phyloP scores from a whole-genome alignment of 2,329 filamentous ascomycete genomes.

The Fusarium lateritium region DNA sequence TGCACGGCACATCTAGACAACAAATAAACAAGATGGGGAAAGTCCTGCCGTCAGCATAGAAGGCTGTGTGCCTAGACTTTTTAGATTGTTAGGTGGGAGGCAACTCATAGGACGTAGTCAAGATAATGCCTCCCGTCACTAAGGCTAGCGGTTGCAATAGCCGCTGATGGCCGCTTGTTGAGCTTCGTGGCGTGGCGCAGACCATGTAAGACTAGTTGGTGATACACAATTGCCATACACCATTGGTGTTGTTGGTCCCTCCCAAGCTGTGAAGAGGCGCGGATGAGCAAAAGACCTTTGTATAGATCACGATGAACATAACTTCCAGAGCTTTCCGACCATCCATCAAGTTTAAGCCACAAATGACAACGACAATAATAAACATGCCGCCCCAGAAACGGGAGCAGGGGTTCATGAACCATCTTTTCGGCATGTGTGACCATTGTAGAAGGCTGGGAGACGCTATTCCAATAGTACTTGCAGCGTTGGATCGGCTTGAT shows the following conservation, averaged over 20 bases:
- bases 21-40: not conserved
- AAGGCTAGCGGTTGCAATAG: slow-evolving; percentile 18
- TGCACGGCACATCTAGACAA: slow-evolving; percentile 18
- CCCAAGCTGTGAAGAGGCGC: not conserved
- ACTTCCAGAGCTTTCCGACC: slow-evolving; percentile 10
- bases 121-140: slow-evolving; percentile 9
- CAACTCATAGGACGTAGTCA: slow-evolving; percentile 17
- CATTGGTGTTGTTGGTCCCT: slow-evolving; percentile 14
- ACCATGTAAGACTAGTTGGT: slow-evolving; percentile 7
- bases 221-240: slow-evolving; percentile 15
- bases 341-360: slow-evolving; percentile 29
- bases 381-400: slow-evolving; percentile 33
- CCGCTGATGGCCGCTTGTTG: slow-evolving; percentile 12
- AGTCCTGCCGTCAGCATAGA: slow-evolving; percentile 10
- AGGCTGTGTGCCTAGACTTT: slow-evolving; percentile 13
- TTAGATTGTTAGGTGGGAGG: slow-evolving; percentile 4
- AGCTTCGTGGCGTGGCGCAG: slow-evolving; percentile 28
- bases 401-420: slow-evolving; percentile 13
- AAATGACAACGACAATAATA: slow-evolving; percentile 25
- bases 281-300: slow-evolving; percentile 2
- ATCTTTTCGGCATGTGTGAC: slow-evolving; percentile 18
- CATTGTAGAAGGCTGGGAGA: slow-evolving; percentile 17
- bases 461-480: slow-evolving; percentile 5
- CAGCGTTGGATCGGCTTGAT: not conserved
- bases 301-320: slow-evolving; percentile 3